These are phyloP conservation scores for Corrigiola litoralis DNA, from an alignment of 179 eudicot species.

Conservation along the genomic window DNA sequence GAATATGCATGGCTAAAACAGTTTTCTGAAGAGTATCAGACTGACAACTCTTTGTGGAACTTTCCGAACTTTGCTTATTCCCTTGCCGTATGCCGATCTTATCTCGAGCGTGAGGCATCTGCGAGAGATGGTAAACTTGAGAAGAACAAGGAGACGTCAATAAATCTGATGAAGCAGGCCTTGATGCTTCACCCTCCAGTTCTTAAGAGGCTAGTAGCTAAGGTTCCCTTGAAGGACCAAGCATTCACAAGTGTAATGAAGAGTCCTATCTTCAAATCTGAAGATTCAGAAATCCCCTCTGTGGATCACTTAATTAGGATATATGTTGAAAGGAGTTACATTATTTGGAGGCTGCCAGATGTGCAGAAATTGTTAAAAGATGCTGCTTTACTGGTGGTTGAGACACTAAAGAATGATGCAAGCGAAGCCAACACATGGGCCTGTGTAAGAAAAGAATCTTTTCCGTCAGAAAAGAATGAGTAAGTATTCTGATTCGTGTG, in stretches of 20 bases:
- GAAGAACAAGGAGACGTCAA: constrained; percentile 45
- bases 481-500: constrained; percentile 31
- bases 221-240: constrained; percentile 85
- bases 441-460: constrained; percentile 87
- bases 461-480: constrained; percentile 87
- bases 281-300: constrained; percentile 60
- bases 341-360: constrained; percentile 93
- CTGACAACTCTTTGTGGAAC: constrained; percentile 66
- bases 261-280: constrained; percentile 50
- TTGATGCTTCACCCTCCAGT: constrained; percentile 89
- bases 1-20: constrained; percentile 87
- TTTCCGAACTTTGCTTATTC: constrained; percentile 92
- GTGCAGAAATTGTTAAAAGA: constrained; percentile 73
- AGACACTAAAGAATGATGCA: constrained; percentile 41
- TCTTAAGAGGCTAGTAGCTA: constrained; percentile 62
- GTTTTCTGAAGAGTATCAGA: constrained; percentile 69
- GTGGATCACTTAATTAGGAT: constrained; percentile 83
- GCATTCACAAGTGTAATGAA: constrained; percentile 53
- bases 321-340: constrained; percentile 81
- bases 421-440: constrained; percentile 80
- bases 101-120: constrained; percentile 49
- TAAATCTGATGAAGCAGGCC: constrained; percentile 88
- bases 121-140: constrained; percentile 23
- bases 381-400: constrained; percentile 62
- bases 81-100: constrained; percentile 76